These are phyloP conservation scores for Cryptosporidium canis DNA, from an alignment of 169 alveolate species.

Conservation along the genomic window DNA sequence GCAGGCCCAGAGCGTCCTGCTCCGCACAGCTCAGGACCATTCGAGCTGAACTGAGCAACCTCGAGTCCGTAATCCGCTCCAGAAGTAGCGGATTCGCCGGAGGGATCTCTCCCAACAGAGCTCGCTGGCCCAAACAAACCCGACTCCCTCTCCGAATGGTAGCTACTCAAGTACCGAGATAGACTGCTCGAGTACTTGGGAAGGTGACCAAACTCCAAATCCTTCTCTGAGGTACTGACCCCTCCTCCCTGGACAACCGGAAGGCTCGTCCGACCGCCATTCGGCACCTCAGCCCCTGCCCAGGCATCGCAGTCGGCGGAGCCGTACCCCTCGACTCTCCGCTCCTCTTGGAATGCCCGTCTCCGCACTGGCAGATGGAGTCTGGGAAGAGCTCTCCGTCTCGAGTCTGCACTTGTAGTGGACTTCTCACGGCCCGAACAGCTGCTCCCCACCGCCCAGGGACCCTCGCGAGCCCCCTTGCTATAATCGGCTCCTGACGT, in stretches of 20 bases:
- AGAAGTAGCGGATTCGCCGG: background rate
- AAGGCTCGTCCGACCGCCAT: no score
- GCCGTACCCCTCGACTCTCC: no score
- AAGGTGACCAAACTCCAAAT: background rate
- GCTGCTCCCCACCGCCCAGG: no score
- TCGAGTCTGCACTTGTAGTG: background rate
- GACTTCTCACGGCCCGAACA: background rate
- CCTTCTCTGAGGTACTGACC: background rate
- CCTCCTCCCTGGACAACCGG: no score
- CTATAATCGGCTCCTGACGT: no score
- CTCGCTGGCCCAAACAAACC: background rate
- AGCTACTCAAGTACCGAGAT: background rate
- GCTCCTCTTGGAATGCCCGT: no score
- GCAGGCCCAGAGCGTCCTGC: no score
- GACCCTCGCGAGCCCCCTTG: no score
- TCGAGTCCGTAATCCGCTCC: no score
- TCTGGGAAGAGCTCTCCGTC: slow-evolving; percentile 4
- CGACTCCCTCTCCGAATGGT: background rate
- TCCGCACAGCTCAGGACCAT: no score
- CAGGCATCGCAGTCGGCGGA: no score
- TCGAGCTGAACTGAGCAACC: no score
- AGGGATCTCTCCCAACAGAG: background rate
- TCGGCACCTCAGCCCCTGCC: background rate
- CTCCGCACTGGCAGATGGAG: slow-evolving; percentile 18
- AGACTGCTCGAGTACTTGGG: background rate